Percentiles rank a stretch among this genome's conserved stretches.
phyloP scores from a whole-genome alignment of 2,329 filamentous ascomycete species.

The Elsinoe perseae region DNA sequence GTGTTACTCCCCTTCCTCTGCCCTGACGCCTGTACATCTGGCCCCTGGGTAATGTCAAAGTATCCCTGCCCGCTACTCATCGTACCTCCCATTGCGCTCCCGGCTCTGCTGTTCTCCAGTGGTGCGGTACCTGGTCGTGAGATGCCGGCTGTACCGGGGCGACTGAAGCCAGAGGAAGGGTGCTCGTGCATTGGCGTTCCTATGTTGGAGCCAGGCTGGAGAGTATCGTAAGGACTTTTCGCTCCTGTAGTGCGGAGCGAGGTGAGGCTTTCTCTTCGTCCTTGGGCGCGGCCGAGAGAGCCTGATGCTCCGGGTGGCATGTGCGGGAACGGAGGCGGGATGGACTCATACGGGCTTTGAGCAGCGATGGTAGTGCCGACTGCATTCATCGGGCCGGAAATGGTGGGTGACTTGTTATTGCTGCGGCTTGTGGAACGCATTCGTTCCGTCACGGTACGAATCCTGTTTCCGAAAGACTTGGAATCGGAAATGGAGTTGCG shows the following conservation, averaged over 20 bases:
- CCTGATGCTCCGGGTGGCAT: constrained; percentile 14
- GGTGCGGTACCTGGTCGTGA: constrained; percentile 7
- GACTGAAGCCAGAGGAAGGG: background rate
- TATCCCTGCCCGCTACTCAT: constrained; percentile 1
- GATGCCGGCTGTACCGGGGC: background rate
- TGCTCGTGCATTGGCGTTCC: background rate
- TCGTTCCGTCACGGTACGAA: constrained; percentile 49
- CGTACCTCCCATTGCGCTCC: constrained; percentile 22
- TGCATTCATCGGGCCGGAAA: constrained; percentile 23
- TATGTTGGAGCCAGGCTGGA: background rate
- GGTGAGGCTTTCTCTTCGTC: constrained; percentile 20
- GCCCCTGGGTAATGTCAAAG: background rate
- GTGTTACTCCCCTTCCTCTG: constrained; percentile 3
- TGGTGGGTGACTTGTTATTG: constrained; percentile 42
- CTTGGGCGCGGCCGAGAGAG: background rate
- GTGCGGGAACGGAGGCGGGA: constrained; percentile 27
- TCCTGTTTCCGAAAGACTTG: constrained; percentile 48
- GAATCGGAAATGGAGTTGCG: constrained; percentile 52
- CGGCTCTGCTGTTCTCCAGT: constrained; percentile 13
- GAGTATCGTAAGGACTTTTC: constrained; percentile 28
- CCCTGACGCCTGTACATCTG: no score
- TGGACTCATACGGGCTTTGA: constrained; percentile 36
- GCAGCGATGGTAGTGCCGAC: constrained; percentile 19
- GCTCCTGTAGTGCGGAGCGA: constrained; percentile 20
- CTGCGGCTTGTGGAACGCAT: constrained; percentile 52